These are phyloP conservation scores for Podila minutissima DNA, from an alignment of 192 early-diverging fungal genomes.

Conservation along the genomic window DNA sequence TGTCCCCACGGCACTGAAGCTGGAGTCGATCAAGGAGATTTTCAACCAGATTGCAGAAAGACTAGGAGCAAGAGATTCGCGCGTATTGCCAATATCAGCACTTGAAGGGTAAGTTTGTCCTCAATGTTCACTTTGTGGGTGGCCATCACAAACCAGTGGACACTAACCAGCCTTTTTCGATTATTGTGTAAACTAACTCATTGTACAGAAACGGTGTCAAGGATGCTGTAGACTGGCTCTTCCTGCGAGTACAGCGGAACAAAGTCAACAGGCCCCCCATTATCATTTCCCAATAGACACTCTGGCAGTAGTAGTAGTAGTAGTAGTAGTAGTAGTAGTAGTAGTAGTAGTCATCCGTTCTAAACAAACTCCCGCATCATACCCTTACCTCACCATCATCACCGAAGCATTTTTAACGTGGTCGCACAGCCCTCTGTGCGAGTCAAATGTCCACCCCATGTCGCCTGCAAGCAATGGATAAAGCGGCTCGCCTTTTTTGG, in stretches of 20 bases:
- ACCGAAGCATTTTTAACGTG: neutral
- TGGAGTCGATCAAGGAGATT: constrained; percentile 90
- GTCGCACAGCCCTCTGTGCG: neutral
- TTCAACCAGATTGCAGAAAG: constrained; percentile 89
- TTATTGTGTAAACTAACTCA: constrained; percentile 2
- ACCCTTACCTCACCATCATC: neutral
- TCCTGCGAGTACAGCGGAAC: constrained; percentile 84
- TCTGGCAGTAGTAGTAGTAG: neutral
- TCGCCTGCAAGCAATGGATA: neutral
- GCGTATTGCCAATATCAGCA: constrained; percentile 85
- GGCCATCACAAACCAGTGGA: neutral
- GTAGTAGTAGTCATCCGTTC: neutral
- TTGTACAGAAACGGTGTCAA: constrained; percentile 76
- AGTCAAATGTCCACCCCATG: too few relatives aligned
- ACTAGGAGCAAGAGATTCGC: constrained; percentile 87
- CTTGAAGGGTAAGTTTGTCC: constrained; percentile 74
- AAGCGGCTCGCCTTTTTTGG: neutral
- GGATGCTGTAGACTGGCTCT: constrained; percentile 94
- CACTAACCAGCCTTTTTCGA: constrained; percentile 1
- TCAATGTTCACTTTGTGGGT: constrained; percentile 2
- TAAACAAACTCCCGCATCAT: neutral
- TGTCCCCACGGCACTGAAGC: constrained; percentile 66
- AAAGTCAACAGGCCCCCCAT: constrained; percentile 82
- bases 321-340: neutral
- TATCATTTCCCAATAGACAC: constrained; percentile 54